phyloP scores from a whole-genome alignment of 768 basidiomycete species.

The Phylloporus sp. region DNA sequence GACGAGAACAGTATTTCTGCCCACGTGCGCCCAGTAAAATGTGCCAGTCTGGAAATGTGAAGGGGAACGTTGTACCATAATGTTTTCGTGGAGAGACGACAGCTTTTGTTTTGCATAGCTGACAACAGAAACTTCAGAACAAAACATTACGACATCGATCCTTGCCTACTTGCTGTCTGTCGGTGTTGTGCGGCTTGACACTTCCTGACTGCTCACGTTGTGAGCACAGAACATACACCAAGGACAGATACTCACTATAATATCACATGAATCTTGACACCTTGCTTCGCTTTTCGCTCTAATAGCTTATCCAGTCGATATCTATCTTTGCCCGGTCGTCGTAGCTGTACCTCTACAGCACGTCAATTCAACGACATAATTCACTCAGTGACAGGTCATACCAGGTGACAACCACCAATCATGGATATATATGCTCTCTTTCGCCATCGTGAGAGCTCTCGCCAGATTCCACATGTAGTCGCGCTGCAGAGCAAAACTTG shows the following conservation, averaged over 20 bases:
- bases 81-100: slow-evolving; percentile 78
- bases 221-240: slow-evolving; percentile 1
- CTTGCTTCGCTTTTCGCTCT: slow-evolving; percentile 89
- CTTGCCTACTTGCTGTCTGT: slow-evolving; percentile 80
- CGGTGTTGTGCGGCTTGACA: slow-evolving; percentile 91
- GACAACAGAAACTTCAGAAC: slow-evolving; percentile 8
- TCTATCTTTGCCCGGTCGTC: slow-evolving; percentile 78
- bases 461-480: slow-evolving; percentile 99
- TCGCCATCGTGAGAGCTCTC: slow-evolving; percentile 84
- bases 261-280: slow-evolving; percentile 94
- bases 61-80: slow-evolving; percentile 95
- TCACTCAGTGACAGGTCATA: slow-evolving; percentile 27
- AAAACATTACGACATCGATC: background rate
- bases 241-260: slow-evolving; percentile 62
- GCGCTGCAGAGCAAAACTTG: slow-evolving; percentile 47
- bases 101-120: slow-evolving; percentile 88
- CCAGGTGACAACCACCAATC: slow-evolving; percentile 98
- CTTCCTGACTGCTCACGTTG: slow-evolving; percentile 68
- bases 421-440: slow-evolving; percentile 88
- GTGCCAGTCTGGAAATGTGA: slow-evolving; percentile 97
- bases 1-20: slow-evolving; percentile 19
- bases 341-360: slow-evolving; percentile 69
- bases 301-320: slow-evolving; percentile 86
- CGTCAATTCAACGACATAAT: background rate
- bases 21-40: slow-evolving; percentile 97